phyloP scores from a whole-genome alignment of 169 alveolate genomes.

The Perkinsus chesapeaki region DNA sequence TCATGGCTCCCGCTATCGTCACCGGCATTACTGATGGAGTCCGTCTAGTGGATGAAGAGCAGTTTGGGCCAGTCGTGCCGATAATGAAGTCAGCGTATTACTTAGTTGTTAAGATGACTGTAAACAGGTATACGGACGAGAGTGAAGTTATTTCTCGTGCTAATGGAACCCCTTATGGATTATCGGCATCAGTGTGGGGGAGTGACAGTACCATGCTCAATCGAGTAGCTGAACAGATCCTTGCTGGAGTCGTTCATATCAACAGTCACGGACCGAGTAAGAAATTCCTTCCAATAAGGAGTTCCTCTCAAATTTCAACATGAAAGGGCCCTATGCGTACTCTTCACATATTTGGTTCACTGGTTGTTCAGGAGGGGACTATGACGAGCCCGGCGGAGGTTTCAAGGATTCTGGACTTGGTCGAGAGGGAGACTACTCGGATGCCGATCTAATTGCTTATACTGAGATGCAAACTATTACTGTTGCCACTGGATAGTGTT shows the following conservation, averaged over 20 bases:
- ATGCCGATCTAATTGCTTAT: background rate
- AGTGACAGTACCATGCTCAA: background rate
- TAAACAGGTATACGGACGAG: background rate
- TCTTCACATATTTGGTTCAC: background rate
- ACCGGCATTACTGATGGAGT: background rate
- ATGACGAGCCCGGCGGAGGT: background rate
- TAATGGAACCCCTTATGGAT: background rate
- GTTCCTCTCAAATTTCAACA: background rate
- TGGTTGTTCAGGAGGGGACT: background rate
- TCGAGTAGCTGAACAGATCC: background rate
- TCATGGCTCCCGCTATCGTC: background rate
- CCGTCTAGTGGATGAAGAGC: background rate
- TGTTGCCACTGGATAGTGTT: background rate
- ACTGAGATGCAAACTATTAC: background rate
- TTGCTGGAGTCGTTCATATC: background rate
- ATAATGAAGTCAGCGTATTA: background rate
- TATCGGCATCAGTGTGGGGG: background rate
- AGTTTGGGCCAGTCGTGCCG: background rate
- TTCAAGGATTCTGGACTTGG: background rate
- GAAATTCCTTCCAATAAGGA: background rate
- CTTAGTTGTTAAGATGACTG: background rate
- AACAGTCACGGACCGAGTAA: background rate
- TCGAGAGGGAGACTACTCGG: background rate
- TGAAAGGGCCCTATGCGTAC: background rate
- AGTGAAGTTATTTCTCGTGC: background rate